Percentiles rank a stretch among this genome's conserved stretches.
These are phyloP conservation scores for Heterobasidion occidentale DNA, from an alignment of 1,284 basidiomycete genomes.

Conservation along the genomic window DNA sequence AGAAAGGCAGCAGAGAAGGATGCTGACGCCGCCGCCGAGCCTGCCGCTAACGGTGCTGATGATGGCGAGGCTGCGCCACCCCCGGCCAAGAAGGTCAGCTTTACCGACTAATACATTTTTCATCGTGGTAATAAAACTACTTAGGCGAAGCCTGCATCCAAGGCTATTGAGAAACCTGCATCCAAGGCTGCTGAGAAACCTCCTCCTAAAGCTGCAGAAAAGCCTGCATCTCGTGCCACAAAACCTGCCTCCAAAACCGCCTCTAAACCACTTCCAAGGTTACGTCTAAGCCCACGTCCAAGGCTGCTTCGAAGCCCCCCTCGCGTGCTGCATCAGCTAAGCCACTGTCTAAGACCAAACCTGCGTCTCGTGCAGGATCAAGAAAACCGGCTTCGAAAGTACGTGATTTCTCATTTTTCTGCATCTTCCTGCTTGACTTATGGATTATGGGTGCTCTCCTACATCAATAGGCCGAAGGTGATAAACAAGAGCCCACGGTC, in stretches of 20 bases:
- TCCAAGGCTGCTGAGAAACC: conserved; percentile 19
- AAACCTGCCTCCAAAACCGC: conserved; percentile 16
- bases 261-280: conserved; percentile 9
- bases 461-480: conserved; percentile 3
- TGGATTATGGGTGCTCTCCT: neutral
- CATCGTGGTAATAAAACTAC: neutral
- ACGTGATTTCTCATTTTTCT: neutral
- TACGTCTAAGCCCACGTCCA: conserved; percentile 2
- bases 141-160: conserved; percentile 21
- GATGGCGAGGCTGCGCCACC: conserved; percentile 23
- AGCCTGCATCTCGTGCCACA: conserved; percentile 17
- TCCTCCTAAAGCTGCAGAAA: conserved; percentile 17
- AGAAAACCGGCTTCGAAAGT: conserved; percentile 9
- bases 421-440: neutral
- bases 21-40: conserved; percentile 17
- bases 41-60: conserved; percentile 15
- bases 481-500: neutral
- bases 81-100: conserved; percentile 24
- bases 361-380: conserved; percentile 6
- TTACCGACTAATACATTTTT: conserved; percentile 1
- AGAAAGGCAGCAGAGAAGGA: conserved; percentile 30
- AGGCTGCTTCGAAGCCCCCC: conserved; percentile 9
- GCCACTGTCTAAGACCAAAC: conserved; percentile 9
- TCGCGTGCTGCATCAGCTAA: conserved; percentile 1
- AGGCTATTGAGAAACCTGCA: conserved; percentile 18